Conservation (phyloP, 345 rosid genomes). For the Boechera stricta region DNA sequence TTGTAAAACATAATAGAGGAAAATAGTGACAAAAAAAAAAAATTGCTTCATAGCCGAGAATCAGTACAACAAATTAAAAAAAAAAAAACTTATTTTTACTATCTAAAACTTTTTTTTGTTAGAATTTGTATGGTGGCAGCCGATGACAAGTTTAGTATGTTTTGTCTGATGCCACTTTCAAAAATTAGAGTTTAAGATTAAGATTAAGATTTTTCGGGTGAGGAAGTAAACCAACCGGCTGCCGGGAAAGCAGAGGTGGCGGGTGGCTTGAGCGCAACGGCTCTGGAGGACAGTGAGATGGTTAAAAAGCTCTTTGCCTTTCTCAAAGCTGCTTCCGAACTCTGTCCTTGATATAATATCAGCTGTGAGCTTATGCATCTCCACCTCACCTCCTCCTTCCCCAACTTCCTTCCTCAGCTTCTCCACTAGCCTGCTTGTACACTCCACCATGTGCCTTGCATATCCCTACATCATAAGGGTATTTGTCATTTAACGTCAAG, state of each 20-base stretch:
- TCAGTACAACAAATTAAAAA: background rate
- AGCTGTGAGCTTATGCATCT: conserved; percentile 82
- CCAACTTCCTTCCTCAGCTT: conserved; percentile 57
- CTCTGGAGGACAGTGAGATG: conserved; percentile 68
- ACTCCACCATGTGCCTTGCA: conserved; percentile 81
- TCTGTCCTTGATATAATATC: conserved; percentile 88
- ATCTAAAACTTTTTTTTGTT: background rate
- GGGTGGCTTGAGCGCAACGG: conserved; percentile 79
- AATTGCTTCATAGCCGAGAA: conserved; percentile 2
- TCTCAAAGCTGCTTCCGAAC: conserved; percentile 75
- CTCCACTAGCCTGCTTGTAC: conserved; percentile 66
- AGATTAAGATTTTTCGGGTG: background rate
- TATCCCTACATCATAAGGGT: conserved; percentile 54
- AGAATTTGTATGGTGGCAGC: background rate
- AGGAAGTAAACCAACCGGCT: conserved; percentile 59
- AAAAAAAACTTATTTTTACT: background rate
- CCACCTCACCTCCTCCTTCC: conserved; percentile 67
- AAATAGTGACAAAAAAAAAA: background rate
- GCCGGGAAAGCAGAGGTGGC: conserved; percentile 90
- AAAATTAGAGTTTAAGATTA: background rate
- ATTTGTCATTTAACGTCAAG: background rate
- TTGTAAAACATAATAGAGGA: background rate
- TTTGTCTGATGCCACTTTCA: background rate
- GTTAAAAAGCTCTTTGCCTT: conserved; percentile 84
- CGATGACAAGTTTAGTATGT: background rate